Base-by-base conservation (phyloP, 805 yeast species). In the Saturnispora besseyi region DNA sequence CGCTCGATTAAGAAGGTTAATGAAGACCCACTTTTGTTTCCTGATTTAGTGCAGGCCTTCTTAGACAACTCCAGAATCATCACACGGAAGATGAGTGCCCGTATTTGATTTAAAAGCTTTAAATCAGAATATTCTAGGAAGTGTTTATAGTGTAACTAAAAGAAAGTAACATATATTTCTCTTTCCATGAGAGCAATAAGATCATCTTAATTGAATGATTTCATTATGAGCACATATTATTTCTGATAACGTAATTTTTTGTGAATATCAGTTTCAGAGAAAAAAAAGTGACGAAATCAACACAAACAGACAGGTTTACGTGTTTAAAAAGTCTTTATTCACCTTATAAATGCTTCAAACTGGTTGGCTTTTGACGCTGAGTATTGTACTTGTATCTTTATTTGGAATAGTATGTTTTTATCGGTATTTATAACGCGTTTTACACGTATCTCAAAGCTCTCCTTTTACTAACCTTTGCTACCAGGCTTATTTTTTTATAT, bases 21-120 rank as follows among this genome's bases (percentile, higher is more conserved):
- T 36, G 63, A 62, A 26, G 76, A 73, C 47, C 69, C 70, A 41
- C 61, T 69, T 50, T 67, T 73, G 47, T 73, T 68, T 49, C 71
- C 69, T 50, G 77, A 73, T 59, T 57, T 73, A 51, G 71, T 73
- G 41, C 76, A 72, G 60, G 64, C 74, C 7, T 73, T 72, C 47
- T 57, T 73, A 53, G 74, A 73, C 53, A 73, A 73, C 48, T 76
- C 73, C 1, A 55, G 74, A 37, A 58, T 68, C 29, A 50, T 66
- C 8, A 55, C 67, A 2, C 54, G 70, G 43, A 66, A 65, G 37
- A 49, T 67, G 43, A 63, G 69, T 50, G 52, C 55, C 11, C 22
- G 40, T 15, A 22, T 36, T 13, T 36, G 24, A 36, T 36, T 36
- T 8, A 18, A 36, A 6, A 8, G 5, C 4, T 8, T 36, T 26